These are phyloP conservation scores for Mycena galericulata DNA, from an alignment of 768 basidiomycete genomes.

Conservation along the genomic window DNA sequence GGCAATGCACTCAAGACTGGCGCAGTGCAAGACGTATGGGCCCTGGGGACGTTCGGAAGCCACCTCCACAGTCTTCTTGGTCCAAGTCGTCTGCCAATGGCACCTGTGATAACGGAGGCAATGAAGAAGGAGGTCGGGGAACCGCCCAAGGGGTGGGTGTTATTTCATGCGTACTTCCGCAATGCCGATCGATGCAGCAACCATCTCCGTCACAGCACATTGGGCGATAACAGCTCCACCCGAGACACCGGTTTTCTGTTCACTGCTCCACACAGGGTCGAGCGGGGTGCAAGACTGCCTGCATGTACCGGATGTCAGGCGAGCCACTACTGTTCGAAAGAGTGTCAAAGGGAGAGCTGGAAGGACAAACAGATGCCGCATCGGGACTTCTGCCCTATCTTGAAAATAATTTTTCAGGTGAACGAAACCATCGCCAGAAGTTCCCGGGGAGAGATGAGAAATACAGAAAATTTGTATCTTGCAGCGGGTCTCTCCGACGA, in stretches of 20 bases:
- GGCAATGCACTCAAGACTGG: slow-evolving; percentile 1
- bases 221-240: neutral
- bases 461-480: neutral
- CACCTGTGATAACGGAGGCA: slow-evolving; percentile 1
- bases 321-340: slow-evolving; percentile 8
- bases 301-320: slow-evolving; percentile 7
- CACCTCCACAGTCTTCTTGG: neutral
- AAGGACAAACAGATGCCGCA: neutral
- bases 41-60: neutral
- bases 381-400: slow-evolving; percentile 11
- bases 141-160: neutral
- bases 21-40: neutral
- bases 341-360: slow-evolving; percentile 6
- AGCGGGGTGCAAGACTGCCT: neutral
- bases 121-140: neutral
- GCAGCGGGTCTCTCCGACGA: neutral
- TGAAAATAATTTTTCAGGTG: slow-evolving; percentile 4
- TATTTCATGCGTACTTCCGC: slow-evolving; percentile 4
- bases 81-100: neutral
- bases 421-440: neutral
- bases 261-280: neutral
- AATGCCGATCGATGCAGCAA: slow-evolving; percentile 5
- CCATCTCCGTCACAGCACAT: slow-evolving; percentile 9
- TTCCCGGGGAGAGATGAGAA: neutral
- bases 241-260: neutral